Evolutionary conservation across 805 yeast genomes (phyloP).

Genomic region (Blastobotrys americana): DNA sequence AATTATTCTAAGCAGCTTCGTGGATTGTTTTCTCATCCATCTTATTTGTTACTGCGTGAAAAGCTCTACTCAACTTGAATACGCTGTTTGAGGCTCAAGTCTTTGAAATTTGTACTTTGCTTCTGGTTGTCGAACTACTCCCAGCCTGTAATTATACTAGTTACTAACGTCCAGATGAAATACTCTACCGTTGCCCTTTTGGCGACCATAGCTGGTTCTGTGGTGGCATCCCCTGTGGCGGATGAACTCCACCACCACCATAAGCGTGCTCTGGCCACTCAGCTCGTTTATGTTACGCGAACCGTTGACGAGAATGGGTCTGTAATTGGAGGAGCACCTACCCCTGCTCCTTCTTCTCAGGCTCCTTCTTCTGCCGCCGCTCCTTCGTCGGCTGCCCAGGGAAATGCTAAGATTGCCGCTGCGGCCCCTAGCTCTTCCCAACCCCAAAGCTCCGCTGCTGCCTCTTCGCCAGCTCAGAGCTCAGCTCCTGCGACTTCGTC

Average conservation of each 20-base stretch:
- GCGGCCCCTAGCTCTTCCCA: constrained; percentile 14
- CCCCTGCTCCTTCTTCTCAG: constrained; percentile 26
- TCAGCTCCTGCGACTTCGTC: constrained; percentile 25
- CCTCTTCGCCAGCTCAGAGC: constrained; percentile 27
- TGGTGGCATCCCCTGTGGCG: constrained; percentile 31
- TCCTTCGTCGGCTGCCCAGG: constrained; percentile 29
- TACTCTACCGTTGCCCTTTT: constrained; percentile 10
- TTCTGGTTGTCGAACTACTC: no score
- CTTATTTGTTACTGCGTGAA: no score
- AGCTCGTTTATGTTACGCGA: constrained; percentile 42
- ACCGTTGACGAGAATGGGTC: constrained; percentile 35
- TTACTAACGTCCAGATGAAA: constrained; percentile 2
- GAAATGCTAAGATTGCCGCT: constrained; percentile 27
- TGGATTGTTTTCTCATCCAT: no score
- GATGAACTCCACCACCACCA: constrained; percentile 46
- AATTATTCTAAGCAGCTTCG: no score
- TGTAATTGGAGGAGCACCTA: constrained; percentile 23
- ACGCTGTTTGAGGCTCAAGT: no score
- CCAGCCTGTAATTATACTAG: no score
- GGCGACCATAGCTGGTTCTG: constrained; percentile 33
- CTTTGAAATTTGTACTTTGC: no score
- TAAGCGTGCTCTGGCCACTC: constrained; percentile 39
- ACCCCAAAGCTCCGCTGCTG: constrained; percentile 18
- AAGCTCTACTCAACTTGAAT: no score
- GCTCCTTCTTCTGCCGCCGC: constrained; percentile 26